phyloP scores from a whole-genome alignment of 139 green algal genomes.

The Limnomonas spitsbergensis region DNA sequence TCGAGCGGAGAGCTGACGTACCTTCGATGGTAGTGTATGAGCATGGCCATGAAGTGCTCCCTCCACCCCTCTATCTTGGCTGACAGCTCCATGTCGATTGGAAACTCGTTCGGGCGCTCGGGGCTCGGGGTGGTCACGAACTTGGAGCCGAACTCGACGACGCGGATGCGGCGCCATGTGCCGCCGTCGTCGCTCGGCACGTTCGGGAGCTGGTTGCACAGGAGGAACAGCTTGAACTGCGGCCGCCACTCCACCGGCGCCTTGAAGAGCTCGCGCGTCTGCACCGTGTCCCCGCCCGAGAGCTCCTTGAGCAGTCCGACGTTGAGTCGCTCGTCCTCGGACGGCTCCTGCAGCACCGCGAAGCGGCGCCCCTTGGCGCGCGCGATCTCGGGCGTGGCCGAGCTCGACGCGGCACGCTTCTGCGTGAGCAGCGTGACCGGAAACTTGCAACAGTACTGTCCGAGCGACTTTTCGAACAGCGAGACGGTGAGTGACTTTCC shows the following conservation, averaged over 20 bases:
- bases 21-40: conserved; percentile 15
- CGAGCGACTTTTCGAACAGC: conserved; percentile 16
- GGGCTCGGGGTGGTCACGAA: conserved; percentile 20
- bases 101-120: conserved; percentile 15
- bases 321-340: conserved; percentile 20
- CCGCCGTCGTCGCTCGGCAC: conserved; percentile 17
- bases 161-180: conserved; percentile 23
- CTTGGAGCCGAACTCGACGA: conserved; percentile 19
- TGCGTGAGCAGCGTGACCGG: conserved; percentile 23
- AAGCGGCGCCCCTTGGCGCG: conserved; percentile 23
- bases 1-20: neutral
- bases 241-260: conserved; percentile 22
- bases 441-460: conserved; percentile 23
- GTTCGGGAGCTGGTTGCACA: conserved; percentile 28
- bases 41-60: conserved; percentile 26
- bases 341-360: conserved; percentile 22
- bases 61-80: conserved; percentile 10
- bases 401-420: conserved; percentile 18
- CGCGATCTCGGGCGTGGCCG: conserved; percentile 17
- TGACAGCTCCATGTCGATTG: conserved; percentile 14
- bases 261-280: conserved; percentile 11
- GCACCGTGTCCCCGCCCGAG: conserved; percentile 8
- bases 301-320: conserved; percentile 19
- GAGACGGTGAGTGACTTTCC: conserved; percentile 1
- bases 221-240: conserved; percentile 12